phyloP scores from a whole-genome alignment of 2,329 filamentous ascomycete genomes.

The Mycosphaerelloides madeirae region DNA sequence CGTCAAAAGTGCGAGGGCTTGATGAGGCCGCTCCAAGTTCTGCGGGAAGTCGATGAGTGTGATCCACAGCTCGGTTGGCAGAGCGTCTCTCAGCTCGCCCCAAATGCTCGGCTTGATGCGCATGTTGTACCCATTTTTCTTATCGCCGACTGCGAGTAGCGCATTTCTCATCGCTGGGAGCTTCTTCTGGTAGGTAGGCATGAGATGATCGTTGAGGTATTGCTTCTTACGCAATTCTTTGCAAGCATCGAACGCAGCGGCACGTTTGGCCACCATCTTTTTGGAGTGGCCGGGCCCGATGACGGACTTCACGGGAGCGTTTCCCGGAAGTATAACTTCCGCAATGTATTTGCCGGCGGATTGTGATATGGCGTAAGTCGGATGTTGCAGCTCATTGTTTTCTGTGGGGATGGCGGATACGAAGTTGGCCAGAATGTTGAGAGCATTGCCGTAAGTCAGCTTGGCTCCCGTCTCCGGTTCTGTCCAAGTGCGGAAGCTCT shows the following conservation, averaged over 20 bases:
- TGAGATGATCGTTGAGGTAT: conserved; percentile 68
- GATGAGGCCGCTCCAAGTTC: conserved; percentile 55
- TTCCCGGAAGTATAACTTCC: conserved; percentile 72
- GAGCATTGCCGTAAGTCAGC: conserved; percentile 70
- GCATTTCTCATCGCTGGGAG: conserved; percentile 85
- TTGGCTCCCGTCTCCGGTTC: conserved; percentile 68
- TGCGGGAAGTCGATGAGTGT: conserved; percentile 59
- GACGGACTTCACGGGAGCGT: conserved; percentile 64
- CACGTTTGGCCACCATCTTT: conserved; percentile 78
- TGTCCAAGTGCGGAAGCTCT: conserved; percentile 48
- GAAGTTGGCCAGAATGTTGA: conserved; percentile 68
- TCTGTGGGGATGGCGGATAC: conserved; percentile 61
- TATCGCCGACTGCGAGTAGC: conserved; percentile 71
- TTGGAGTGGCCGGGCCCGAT: conserved; percentile 60
- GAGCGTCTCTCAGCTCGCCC: conserved; percentile 44
- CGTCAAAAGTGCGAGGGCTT: conserved; percentile 66
- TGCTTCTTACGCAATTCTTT: conserved; percentile 60
- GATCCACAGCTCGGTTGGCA: conserved; percentile 55
- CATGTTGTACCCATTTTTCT: conserved; percentile 74
- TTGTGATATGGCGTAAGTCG: conserved; percentile 58
- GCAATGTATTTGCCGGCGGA: conserved; percentile 61
- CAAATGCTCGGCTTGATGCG: conserved; percentile 73
- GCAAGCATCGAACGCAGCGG: conserved; percentile 82
- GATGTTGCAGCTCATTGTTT: conserved; percentile 44
- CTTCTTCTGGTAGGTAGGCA: conserved; percentile 66